phyloP scores from a whole-genome alignment of 139 green algal species.

The Edaphochlamys debaryana region DNA sequence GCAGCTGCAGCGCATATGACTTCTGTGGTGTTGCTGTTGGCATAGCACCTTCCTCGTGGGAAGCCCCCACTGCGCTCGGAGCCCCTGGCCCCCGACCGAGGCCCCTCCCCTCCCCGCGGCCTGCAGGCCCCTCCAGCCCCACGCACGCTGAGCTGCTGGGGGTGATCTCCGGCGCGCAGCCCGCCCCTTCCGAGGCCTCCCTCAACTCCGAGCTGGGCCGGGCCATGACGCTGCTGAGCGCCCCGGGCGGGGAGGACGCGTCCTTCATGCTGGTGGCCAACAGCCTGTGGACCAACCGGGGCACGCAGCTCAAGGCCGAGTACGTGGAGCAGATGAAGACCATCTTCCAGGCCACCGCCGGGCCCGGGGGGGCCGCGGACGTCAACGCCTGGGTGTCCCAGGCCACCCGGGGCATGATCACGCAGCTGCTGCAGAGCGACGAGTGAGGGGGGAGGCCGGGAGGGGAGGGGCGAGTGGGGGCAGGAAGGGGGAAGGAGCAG shows the following conservation, averaged over 20 bases:
- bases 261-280: conserved; percentile 18
- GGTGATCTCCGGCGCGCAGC: neutral
- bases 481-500: too few species aligned
- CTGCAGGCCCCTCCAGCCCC: neutral
- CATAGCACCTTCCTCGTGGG: too few species aligned
- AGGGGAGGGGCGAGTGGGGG: neutral
- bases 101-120: too few species aligned
- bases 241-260: neutral
- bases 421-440: conserved; percentile 3
- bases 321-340: conserved; percentile 13
- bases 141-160: conserved; percentile 24
- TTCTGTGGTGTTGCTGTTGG: too few species aligned
- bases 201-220: conserved; percentile 26
- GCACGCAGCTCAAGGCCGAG: neutral
- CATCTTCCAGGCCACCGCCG: conserved; percentile 2
- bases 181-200: neutral
- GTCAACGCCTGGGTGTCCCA: conserved; percentile 34
- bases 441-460: neutral
- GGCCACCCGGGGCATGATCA: conserved; percentile 22
- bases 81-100: too few species aligned
- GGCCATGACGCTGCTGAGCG: conserved; percentile 11
- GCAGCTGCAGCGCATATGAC: too few species aligned
- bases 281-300: conserved; percentile 11
- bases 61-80: too few species aligned
- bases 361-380: neutral